phyloP scores from a whole-genome alignment of 768 basidiomycete genomes.

The Lanmaoa pseudosensibilis region DNA sequence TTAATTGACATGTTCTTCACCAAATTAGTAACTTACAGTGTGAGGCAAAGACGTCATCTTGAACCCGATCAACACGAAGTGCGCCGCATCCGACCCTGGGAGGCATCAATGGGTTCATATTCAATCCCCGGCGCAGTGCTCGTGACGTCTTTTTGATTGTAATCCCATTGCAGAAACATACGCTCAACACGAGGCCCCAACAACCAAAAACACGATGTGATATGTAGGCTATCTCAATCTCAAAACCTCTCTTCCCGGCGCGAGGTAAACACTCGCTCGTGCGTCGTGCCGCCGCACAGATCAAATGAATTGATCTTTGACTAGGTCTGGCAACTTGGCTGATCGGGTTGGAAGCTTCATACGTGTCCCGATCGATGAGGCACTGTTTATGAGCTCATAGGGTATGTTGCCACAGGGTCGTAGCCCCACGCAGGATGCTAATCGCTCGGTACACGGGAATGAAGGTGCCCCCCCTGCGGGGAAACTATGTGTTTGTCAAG shows the following conservation, averaged over 20 bases:
- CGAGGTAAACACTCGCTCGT: background rate
- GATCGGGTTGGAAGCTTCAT: conserved; percentile 9
- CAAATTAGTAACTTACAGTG: background rate
- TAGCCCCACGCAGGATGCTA: background rate
- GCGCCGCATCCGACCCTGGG: conserved; percentile 3
- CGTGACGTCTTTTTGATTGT: conserved; percentile 2
- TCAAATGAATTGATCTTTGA: conserved; percentile 5
- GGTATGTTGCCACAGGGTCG: conserved; percentile 14
- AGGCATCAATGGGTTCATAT: no score
- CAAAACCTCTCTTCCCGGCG: background rate
- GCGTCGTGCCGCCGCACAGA: background rate
- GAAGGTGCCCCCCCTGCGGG: conserved; percentile 13
- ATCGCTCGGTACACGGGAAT: conserved; percentile 17
- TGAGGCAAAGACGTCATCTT: conserved; percentile 9
- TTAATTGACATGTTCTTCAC: background rate
- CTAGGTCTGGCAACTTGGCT: background rate
- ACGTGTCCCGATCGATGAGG: conserved; percentile 13
- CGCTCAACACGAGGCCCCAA: conserved; percentile 18
- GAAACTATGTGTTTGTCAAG: background rate
- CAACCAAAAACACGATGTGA: conserved; percentile 4
- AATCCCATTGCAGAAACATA: conserved; percentile 4
- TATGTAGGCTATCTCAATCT: conserved; percentile 14
- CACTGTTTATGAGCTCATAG: conserved; percentile 15
- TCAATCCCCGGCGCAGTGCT: conserved; percentile 8
- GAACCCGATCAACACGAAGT: conserved; percentile 4